Percentiles rank a stretch among this genome's conserved stretches.
phyloP scores from a whole-genome alignment of 192 early-diverging fungal species.

The Geranomyces variabilis region DNA sequence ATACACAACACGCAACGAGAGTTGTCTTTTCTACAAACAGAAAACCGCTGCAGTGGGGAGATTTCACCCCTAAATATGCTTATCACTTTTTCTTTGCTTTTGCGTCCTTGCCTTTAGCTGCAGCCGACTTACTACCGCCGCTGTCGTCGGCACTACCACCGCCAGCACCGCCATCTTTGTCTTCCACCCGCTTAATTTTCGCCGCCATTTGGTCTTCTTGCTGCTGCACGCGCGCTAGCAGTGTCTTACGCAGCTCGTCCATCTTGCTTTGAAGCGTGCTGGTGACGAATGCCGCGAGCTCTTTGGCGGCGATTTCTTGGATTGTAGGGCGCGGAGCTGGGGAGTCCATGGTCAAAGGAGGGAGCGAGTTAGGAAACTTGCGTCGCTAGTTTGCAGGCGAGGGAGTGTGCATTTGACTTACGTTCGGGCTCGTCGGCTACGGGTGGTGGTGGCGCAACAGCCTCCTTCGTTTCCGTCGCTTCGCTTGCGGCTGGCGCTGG shows the following conservation, averaged over 20 bases:
- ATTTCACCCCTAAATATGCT: too few species aligned
- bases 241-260: constrained; percentile 50
- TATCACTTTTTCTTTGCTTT: constrained; percentile 17
- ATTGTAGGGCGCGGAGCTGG: not conserved
- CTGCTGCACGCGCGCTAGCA: constrained; percentile 39
- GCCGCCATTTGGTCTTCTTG: constrained; percentile 45
- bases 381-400: too few species aligned
- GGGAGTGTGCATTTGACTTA: too few species aligned
- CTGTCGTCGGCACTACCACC: too few species aligned
- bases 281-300: constrained; percentile 44
- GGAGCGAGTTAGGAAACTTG: too few species aligned
- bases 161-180: constrained; percentile 34
- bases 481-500: too few species aligned
- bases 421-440: too few species aligned
- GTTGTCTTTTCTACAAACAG: too few species aligned
- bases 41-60: too few species aligned
- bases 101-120: constrained; percentile 5
- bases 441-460: too few species aligned
- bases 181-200: constrained; percentile 44
- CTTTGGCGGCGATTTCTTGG: constrained; percentile 49
- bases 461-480: too few species aligned
- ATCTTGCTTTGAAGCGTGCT: constrained; percentile 40
- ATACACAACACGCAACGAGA: too few species aligned
- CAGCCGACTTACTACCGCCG: not conserved
- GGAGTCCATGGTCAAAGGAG: not conserved